phyloP scores from a whole-genome alignment of 2,329 filamentous ascomycete genomes.

The Aspergillus sp. region DNA sequence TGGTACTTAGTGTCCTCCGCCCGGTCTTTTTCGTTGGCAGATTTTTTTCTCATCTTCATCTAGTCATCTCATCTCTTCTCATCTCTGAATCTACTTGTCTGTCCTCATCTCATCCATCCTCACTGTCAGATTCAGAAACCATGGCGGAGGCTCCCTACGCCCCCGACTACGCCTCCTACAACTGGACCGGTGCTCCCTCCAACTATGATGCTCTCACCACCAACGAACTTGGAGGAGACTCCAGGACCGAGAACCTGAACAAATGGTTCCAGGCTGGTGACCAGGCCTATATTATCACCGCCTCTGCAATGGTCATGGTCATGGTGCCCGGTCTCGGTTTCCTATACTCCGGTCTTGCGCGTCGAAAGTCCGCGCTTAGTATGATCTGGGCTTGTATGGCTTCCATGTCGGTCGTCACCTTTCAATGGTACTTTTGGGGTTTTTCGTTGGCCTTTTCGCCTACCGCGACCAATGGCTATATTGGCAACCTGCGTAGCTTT shows the following conservation, averaged over 20 bases:
- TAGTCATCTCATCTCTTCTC: neutral
- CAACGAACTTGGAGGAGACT: constrained; percentile 63
- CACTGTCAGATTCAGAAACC: constrained; percentile 9
- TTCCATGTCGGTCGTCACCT: constrained; percentile 80
- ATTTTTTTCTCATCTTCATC: neutral
- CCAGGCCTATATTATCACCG: constrained; percentile 85
- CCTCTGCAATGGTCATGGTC: constrained; percentile 85
- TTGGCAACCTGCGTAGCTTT: constrained; percentile 84
- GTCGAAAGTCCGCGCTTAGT: constrained; percentile 91
- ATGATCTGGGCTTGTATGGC: constrained; percentile 98
- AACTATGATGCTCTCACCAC: constrained; percentile 45
- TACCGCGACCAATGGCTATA: constrained; percentile 77
- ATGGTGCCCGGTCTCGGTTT: constrained; percentile 97
- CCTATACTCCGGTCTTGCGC: constrained; percentile 94
- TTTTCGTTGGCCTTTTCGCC: constrained; percentile 90
- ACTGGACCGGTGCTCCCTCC: constrained; percentile 42
- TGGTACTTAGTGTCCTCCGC: neutral
- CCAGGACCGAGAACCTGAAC: constrained; percentile 77
- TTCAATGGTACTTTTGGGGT: constrained; percentile 99
- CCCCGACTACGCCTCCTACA: constrained; percentile 44
- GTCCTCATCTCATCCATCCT: neutral
- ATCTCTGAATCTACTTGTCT: neutral
- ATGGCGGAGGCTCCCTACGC: constrained; percentile 22
- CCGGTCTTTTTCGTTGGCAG: neutral
- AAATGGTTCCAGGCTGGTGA: constrained; percentile 92